Evolutionary conservation across 176 grass and related monocot species (phyloP), one percentile per base, ranked within the genome.

Genomic region (Eragrostis nindensis): DNA sequence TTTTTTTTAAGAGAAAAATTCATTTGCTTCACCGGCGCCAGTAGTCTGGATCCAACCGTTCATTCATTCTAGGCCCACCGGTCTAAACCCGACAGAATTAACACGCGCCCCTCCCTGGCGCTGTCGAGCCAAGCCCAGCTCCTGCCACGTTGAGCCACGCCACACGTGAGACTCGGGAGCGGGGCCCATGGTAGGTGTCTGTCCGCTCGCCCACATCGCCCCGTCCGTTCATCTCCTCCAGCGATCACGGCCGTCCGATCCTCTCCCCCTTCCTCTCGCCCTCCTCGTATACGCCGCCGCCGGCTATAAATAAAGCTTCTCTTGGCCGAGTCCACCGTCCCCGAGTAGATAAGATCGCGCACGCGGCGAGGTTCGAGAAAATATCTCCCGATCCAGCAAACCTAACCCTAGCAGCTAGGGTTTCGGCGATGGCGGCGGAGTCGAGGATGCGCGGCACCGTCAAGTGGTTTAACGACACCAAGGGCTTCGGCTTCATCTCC

Each of bases 391-490:
- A 38, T 54, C 18, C 1, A 66, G 62, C 61, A 36, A 36, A 36
- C 86, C 77, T 83, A 66, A 53, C 56, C 42, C 13, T 1, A 66
- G 75, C n/a, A 22, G 67, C 24, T 83, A 90, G 90, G 92, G 85
- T 85, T 87, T 73, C 73, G 62, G 60, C 43, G 56, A 89, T 93
- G 95, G 92, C 74, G 83, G 48, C 75, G 89, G 77, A 82, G 66
- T 24, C 46, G 24, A 75, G 96, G 79, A 75, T 24, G 54, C 78
- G 80, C 15, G 92, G 96, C 0, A 91, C 88, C 27, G 96, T 98
- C 38, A 98, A 98, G 79, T 98, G 96, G 96, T 98, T 95, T 82
- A 98, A 94, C 71, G 86, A 89, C 42, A 87, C 88, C n/a, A 98
- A 98, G 92, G 96, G 96, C 0, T 98, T 93, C 81, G 96, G 96